Evolutionary conservation across 139 green algal species (phyloP).

Genomic region (Coelastrella sp.): DNA sequence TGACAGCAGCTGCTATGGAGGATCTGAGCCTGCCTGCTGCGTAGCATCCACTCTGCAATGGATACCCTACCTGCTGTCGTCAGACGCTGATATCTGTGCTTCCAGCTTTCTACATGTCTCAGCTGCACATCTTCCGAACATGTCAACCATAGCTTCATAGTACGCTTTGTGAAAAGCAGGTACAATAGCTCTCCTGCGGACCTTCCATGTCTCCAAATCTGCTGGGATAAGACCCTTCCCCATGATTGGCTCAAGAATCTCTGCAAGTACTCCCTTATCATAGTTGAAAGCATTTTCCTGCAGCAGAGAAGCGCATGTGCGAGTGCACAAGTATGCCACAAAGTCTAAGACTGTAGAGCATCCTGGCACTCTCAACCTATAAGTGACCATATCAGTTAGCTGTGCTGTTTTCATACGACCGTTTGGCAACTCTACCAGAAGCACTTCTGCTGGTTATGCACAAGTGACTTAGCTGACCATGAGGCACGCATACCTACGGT

Average conservation of each 20-base stretch:
- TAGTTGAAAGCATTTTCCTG: conserved; percentile 95
- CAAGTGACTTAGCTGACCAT: too few species aligned
- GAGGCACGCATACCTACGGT: too few species aligned
- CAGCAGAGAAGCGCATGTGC: not conserved
- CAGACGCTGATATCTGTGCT: not conserved
- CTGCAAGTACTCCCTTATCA: conserved; percentile 97
- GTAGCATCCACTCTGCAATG: not conserved
- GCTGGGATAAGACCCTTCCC: conserved; percentile 98
- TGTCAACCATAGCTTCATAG: conserved; percentile 71
- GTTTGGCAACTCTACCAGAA: too few species aligned
- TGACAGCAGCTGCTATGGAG: not conserved
- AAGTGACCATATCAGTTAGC: too few species aligned
- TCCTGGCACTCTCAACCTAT: too few species aligned
- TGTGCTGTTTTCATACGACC: too few species aligned
- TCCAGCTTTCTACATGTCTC: conserved; percentile 78
- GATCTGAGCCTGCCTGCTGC: not conserved
- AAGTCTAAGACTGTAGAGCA: too few species aligned
- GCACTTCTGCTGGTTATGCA: too few species aligned
- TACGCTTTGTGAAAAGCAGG: conserved; percentile 97
- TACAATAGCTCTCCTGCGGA: conserved; percentile 89
- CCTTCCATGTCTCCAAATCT: conserved; percentile 77
- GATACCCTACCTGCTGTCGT: conserved; percentile 40
- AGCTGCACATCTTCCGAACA: conserved; percentile 31
- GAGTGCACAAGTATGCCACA: not conserved
- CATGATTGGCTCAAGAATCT: conserved; percentile 99